phyloP scores from a whole-genome alignment of 2,329 filamentous ascomycete species.

The Penicillium polonicum region DNA sequence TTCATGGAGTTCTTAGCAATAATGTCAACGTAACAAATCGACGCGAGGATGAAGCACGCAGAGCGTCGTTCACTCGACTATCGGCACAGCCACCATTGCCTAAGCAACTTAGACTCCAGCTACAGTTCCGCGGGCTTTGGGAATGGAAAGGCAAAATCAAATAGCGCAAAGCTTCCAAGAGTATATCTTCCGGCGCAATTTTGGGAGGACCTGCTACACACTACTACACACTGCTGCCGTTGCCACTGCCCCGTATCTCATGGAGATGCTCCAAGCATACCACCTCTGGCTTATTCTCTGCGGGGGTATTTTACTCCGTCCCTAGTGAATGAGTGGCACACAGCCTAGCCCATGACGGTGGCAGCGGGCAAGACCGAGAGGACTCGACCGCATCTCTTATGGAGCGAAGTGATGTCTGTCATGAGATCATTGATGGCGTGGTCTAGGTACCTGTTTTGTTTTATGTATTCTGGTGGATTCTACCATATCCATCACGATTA shows the following conservation, averaged over 20 bases:
- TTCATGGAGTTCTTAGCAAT: background rate
- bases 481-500: background rate
- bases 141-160: too few relatives aligned
- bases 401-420: background rate
- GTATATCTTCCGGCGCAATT: too few relatives aligned
- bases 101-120: background rate
- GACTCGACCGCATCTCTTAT: background rate
- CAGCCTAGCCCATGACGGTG: background rate
- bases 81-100: conserved; percentile 6
- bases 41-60: background rate
- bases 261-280: too few relatives aligned
- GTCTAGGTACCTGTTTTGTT: background rate
- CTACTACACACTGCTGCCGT: too few relatives aligned
- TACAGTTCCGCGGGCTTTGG: background rate
- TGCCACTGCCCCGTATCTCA: too few relatives aligned
- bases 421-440: background rate
- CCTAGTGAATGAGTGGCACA: background rate
- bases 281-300: too few relatives aligned
- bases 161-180: too few relatives aligned
- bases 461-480: background rate
- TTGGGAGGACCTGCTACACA: too few relatives aligned
- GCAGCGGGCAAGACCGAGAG: background rate
- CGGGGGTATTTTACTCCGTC: too few relatives aligned
- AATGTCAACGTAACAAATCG: background rate
- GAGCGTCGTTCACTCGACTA: conserved; percentile 2